Evolutionary conservation across 345 rosid species (phyloP), one percentile per base, ranked within the genome.

Genomic region (Bruguiera parviflora): DNA sequence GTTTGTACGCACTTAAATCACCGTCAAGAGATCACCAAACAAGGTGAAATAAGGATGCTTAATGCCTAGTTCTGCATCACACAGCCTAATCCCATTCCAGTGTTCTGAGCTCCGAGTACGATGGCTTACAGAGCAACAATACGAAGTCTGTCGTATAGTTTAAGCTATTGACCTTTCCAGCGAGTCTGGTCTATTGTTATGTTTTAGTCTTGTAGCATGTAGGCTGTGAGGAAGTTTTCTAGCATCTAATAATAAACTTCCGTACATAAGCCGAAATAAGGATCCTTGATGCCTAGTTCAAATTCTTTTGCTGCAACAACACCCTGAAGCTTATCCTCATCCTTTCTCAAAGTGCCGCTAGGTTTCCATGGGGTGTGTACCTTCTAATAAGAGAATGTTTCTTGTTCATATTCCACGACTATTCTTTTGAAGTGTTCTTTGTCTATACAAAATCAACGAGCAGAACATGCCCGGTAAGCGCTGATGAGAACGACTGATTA

Each of bases 11-110:
- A 37, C 39, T 52, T 72, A 60, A 84, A 61, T 73, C 78, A 52
- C 87, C 80, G 81, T 75, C 65, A 61, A 69, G 24, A 49, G 4
- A 60, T 79, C 73, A 77, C 69, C 81, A 47, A 76, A 76, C 80
- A 64, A 61, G 15, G 37, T 59, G 13, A 16, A 37, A 57, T n/a
- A n/a, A n/a, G n/a, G n/a, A n/a, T n/a, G n/a, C n/a, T n/a, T n/a
- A n/a, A n/a, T n/a, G n/a, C n/a, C n/a, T n/a, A 39, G 6, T 47
- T 63, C 71, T 31, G 32, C 72, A 73, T 46, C 73, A 46, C 24
- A 49, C 5, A 47, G 27, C 59, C 11, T 68, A 56, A 39, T 10
- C 4, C 53, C 3, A 66, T 53, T 43, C 6, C 49, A 16, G 35
- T 55, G 19, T 39, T 24, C 25, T 22, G 32, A 65, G 62, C 53